phyloP scores from a whole-genome alignment of 495 filamentous ascomycete species.

The Parathielavia appendiculata region DNA sequence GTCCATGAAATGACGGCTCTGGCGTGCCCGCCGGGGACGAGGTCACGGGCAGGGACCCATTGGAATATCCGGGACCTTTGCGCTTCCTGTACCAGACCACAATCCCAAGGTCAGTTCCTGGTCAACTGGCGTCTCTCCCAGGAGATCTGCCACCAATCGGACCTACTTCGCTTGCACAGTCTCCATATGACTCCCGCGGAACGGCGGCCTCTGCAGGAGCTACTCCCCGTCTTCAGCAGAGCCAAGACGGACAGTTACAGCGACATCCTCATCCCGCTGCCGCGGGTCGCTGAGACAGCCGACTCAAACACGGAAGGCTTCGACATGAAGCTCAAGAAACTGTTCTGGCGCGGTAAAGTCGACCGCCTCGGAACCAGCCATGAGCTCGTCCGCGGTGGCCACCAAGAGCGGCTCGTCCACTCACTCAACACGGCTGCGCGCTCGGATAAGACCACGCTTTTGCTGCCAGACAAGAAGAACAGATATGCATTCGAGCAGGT shows the following conservation, averaged over 20 bases:
- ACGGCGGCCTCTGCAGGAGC: slow-evolving; percentile 54
- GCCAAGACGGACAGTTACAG: slow-evolving; percentile 59
- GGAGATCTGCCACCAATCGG: slow-evolving; percentile 74
- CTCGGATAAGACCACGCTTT: slow-evolving; percentile 34
- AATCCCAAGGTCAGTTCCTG: slow-evolving; percentile 64
- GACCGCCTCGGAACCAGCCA: slow-evolving; percentile 26
- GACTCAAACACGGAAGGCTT: slow-evolving; percentile 30
- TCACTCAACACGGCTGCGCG: slow-evolving; percentile 50
- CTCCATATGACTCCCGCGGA: slow-evolving; percentile 61
- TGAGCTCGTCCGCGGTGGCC: slow-evolving; percentile 36
- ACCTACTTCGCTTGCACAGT: slow-evolving; percentile 67
- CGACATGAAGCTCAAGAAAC: slow-evolving; percentile 46
- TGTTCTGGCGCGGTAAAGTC: slow-evolving; percentile 60
- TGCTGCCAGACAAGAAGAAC: slow-evolving; percentile 33
- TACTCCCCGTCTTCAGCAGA: slow-evolving; percentile 70
- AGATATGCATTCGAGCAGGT: slow-evolving; percentile 35
- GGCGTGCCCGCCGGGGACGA: slow-evolving; percentile 55
- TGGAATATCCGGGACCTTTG: slow-evolving; percentile 57
- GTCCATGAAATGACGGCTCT: slow-evolving; percentile 49
- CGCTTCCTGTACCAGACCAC: slow-evolving; percentile 55
- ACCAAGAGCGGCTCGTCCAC: slow-evolving; percentile 57
- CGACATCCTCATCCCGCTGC: slow-evolving; percentile 79
- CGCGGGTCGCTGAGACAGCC: slow-evolving; percentile 36
- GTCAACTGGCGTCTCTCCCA: slow-evolving; percentile 59
- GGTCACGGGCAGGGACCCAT: slow-evolving; percentile 47